These are phyloP conservation scores for Aspergillus aculeatinus DNA, from an alignment of 2,329 filamentous ascomycete species.

Conservation along the genomic window DNA sequence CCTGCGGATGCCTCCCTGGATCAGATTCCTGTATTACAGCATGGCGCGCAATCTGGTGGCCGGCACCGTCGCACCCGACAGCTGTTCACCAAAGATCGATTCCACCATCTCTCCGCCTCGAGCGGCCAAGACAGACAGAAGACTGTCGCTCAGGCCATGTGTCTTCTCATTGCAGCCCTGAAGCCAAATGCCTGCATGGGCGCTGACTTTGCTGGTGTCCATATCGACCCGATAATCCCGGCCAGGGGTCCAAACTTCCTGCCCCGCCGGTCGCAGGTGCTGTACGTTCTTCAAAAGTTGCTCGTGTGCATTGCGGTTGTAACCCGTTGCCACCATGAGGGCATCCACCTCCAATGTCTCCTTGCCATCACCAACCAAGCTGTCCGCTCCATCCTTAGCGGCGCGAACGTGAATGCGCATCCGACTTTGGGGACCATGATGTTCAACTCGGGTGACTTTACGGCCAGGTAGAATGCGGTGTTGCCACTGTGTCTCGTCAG, in stretches of 20 bases:
- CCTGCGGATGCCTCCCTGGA: not conserved
- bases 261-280: conserved; percentile 61
- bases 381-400: conserved; percentile 29
- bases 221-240: conserved; percentile 80
- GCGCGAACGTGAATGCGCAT: conserved; percentile 63
- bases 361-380: conserved; percentile 42
- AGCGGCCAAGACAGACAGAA: conserved; percentile 74
- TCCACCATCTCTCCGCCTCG: conserved; percentile 75
- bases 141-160: conserved; percentile 81
- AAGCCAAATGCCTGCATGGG: conserved; percentile 79
- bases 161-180: conserved; percentile 93
- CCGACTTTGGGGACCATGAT: conserved; percentile 50
- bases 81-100: conserved; percentile 63
- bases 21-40: conserved; percentile 24
- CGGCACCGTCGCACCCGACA: conserved; percentile 31
- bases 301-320: conserved; percentile 74
- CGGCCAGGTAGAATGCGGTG: conserved; percentile 74
- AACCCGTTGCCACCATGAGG: conserved; percentile 85
- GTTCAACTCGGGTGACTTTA: conserved; percentile 61
- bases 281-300: conserved; percentile 69
- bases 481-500: conserved; percentile 72
- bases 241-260: conserved; percentile 63
- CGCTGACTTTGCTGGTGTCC: conserved; percentile 64
- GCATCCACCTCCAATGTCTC: conserved; percentile 74
- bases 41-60: conserved; percentile 35